A percentile compares a stretch with the other conserved stretches of the same genome.
phyloP scores from a whole-genome alignment of 225 moss, liverwort and hornwort species.

The Anthoceros angustus region DNA sequence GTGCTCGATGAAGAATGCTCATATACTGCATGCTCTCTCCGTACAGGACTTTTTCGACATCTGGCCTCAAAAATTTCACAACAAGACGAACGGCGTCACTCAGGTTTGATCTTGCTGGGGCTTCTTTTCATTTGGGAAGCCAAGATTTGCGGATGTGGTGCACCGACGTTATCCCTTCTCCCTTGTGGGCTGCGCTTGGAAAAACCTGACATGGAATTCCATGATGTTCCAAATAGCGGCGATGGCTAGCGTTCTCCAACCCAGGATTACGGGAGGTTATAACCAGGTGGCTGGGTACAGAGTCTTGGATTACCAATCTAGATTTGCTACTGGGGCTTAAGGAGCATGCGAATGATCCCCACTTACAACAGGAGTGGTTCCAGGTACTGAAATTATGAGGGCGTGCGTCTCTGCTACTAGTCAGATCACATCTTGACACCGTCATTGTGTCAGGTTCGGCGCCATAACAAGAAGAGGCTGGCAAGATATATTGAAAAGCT shows the following conservation, averaged over 20 bases:
- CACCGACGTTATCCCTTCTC: no score
- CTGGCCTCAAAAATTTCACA: conserved; percentile 88
- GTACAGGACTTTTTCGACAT: conserved; percentile 72
- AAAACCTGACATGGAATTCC: no score
- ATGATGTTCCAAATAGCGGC: conserved; percentile 22
- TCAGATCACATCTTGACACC: not conserved
- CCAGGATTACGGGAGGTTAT: conserved; percentile 75
- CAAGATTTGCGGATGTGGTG: not conserved
- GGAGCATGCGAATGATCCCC: conserved; percentile 24
- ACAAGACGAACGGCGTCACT: conserved; percentile 81
- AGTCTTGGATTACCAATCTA: conserved; percentile 74
- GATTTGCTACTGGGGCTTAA: conserved; percentile 50
- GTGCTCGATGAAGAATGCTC: not conserved
- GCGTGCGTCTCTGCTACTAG: not conserved
- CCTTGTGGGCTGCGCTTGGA: no score
- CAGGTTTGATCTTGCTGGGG: not conserved
- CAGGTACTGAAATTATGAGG: conserved; percentile 25
- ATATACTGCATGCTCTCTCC: not conserved
- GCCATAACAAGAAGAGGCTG: not conserved
- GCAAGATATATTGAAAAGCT: not conserved
- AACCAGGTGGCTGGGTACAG: conserved; percentile 57
- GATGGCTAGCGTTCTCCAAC: conserved; percentile 78
- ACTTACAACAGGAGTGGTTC: conserved; percentile 56
- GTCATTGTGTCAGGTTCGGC: conserved; percentile 1
- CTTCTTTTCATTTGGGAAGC: not conserved